Base-by-base conservation (phyloP, 2,329 filamentous ascomycete genomes). In the Arthrobotrys iridis region DNA sequence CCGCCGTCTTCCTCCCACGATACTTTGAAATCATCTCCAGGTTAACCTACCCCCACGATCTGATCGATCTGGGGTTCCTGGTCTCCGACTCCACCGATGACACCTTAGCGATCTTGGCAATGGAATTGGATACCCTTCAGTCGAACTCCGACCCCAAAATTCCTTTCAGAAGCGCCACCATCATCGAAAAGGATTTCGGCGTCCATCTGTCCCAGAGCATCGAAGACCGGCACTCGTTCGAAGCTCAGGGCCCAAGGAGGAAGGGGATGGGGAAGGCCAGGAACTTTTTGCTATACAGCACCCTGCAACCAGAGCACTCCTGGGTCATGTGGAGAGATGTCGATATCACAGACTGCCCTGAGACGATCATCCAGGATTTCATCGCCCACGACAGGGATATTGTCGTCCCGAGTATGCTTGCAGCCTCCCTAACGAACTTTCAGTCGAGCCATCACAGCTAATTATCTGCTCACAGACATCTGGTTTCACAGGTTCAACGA, bases 291-390 rank as follows among this genome's bases (percentile, higher is more conserved):
- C 87, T 99, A 1, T 88, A 89, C 30, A 86, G 92, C 0, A 90
- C 95, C 2, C 82, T 99, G 80, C 96, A 96, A 84, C 89, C 93
- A 0, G 93, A 98, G 76, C 95, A 99, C 82, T 94, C 93, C 6
- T 99, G 95, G 95, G 93, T 98, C 6, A 98, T 97, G 83, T 99
- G 95, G 95, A 89, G 95, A 74, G 95, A 99, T 82, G 93, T 97
- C 57, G 95, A 99, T 82, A 97, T 99, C 79, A 89, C 92, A 50
- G 93, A 99, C 81, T 96, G 91, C 81, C 93, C 94, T 1, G 87
- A 87, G 77, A 90, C 88, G 80, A 96, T 99, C 76, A 85, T 99
- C 33, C 93, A 99, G 84, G 95, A 99, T 80, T 96, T 99, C 79
- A 91, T 96, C 79, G 92, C 92, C 18, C 95, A 98, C 80, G 92